A percentile compares a stretch with the other conserved stretches of the same genome.
phyloP scores from a whole-genome alignment of 2,329 filamentous ascomycete genomes.

The Coccinonectria pachysandricola region DNA sequence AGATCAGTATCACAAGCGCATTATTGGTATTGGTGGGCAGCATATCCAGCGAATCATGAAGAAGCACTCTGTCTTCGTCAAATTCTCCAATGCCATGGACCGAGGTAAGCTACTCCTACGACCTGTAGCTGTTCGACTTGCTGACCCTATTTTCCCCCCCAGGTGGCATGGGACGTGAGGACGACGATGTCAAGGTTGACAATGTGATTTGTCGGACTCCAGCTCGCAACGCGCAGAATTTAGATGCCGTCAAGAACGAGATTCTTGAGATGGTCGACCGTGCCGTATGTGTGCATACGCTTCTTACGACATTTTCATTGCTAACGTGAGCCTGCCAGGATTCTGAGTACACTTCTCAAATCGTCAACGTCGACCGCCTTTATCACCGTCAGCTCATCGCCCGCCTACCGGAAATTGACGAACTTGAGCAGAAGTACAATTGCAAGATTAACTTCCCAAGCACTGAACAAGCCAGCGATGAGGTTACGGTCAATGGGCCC shows the following conservation, averaged over 20 bases:
- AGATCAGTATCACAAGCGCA: constrained; percentile 98
- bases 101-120: constrained; percentile 44
- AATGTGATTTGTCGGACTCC: constrained; percentile 98
- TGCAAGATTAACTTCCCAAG: constrained; percentile 98
- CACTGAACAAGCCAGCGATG: constrained; percentile 93
- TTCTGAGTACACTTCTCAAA: constrained; percentile 91
- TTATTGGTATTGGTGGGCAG: constrained; percentile 95
- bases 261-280: constrained; percentile 99
- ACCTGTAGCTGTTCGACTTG: too few relatives aligned
- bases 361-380: constrained; percentile 84
- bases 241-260: constrained; percentile 96
- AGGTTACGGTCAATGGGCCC: constrained; percentile 88
- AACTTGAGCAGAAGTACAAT: constrained; percentile 97
- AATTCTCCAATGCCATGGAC: constrained; percentile 99
- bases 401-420: constrained; percentile 80
- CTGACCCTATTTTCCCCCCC: too few relatives aligned
- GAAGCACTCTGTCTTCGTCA: constrained; percentile 99
- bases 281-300: constrained; percentile 45
- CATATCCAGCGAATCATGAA: constrained; percentile 99
- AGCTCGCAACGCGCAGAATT: constrained; percentile 89
- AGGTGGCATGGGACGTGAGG: constrained; percentile 73
- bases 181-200: constrained; percentile 97
- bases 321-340: constrained; percentile 42
- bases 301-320: not conserved
- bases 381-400: constrained; percentile 92